A percentile compares a stretch with the other conserved stretches of the same genome.
These are phyloP conservation scores for Lumnitzera racemosa DNA, from an alignment of 345 rosid genomes.

Conservation along the genomic window DNA sequence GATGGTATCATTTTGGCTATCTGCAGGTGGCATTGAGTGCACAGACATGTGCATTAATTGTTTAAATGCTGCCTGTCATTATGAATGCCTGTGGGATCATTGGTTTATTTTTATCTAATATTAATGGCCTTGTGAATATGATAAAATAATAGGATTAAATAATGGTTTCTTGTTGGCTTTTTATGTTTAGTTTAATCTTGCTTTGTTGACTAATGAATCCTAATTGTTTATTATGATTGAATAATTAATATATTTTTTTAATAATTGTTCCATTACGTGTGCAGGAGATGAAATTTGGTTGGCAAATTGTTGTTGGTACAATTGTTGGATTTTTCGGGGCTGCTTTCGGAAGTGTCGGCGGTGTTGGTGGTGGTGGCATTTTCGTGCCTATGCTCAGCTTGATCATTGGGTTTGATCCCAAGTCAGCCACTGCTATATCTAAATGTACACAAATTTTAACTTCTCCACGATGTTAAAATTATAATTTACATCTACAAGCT, in stretches of 20 bases:
- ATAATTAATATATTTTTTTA: neutral
- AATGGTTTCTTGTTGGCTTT: neutral
- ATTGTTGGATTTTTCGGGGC: slow-evolving; percentile 80
- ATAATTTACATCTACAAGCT: too few species aligned
- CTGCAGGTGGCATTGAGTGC: too few species aligned
- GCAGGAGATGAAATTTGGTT: slow-evolving; percentile 66
- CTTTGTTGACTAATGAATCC: neutral
- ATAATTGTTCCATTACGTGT: slow-evolving; percentile 1
- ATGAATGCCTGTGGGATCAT: neutral
- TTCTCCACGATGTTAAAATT: neutral
- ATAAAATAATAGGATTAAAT: neutral
- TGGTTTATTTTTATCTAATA: neutral
- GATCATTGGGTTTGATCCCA: slow-evolving; percentile 75
- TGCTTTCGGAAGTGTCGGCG: slow-evolving; percentile 78
- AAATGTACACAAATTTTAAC: slow-evolving; percentile 41
- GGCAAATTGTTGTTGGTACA: slow-evolving; percentile 60
- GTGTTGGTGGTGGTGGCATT: slow-evolving; percentile 52
- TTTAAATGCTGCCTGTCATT: neutral
- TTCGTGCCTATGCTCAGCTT: slow-evolving; percentile 72
- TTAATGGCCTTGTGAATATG: neutral
- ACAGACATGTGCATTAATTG: neutral
- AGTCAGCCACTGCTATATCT: slow-evolving; percentile 75
- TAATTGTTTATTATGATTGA: neutral
- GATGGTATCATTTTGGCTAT: too few species aligned
- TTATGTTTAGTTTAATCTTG: neutral